phyloP scores from a whole-genome alignment of 1,284 basidiomycete genomes.

The Leccinum pallidistipes region DNA sequence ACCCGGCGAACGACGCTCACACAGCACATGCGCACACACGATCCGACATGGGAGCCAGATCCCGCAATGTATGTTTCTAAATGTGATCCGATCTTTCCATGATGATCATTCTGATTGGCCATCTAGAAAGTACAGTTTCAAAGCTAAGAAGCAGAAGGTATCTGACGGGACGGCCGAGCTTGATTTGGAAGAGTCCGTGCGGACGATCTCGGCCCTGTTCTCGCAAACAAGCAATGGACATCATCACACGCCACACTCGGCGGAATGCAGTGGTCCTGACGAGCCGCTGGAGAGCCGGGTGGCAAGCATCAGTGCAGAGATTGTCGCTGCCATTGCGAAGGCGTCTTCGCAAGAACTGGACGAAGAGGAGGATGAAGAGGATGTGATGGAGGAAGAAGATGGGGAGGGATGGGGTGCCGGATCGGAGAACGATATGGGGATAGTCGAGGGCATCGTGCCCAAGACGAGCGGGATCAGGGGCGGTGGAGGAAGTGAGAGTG shows the following conservation, averaged over 20 bases:
- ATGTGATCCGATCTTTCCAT: not conserved
- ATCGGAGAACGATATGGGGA: conserved; percentile 49
- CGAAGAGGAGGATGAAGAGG: conserved; percentile 51
- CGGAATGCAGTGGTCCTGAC: conserved; percentile 30
- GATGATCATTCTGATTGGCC: conserved; percentile 13
- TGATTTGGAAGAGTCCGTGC: conserved; percentile 65
- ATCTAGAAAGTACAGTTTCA: conserved; percentile 71
- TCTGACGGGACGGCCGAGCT: conserved; percentile 49
- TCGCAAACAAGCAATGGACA: conserved; percentile 43
- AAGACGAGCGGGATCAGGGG: conserved; percentile 61
- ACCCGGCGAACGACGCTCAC: conserved; percentile 79
- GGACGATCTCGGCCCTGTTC: conserved; percentile 67
- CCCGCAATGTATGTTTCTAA: conserved; percentile 63
- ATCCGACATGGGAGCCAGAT: conserved; percentile 78
- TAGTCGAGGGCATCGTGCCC: conserved; percentile 48
- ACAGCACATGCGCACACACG: conserved; percentile 80
- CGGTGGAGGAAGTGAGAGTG: conserved; percentile 27
- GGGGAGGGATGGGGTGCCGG: conserved; percentile 44
- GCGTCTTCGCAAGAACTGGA: conserved; percentile 52
- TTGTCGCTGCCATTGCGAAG: conserved; percentile 72
- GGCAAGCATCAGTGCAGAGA: conserved; percentile 69
- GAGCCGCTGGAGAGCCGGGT: conserved; percentile 59
- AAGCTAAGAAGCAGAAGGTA: conserved; percentile 62
- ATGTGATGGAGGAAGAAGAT: conserved; percentile 41
- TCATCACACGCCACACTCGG: conserved; percentile 27